Base-by-base conservation (phyloP, 2,329 filamentous ascomycete species). In the Fusarium napiforme region DNA sequence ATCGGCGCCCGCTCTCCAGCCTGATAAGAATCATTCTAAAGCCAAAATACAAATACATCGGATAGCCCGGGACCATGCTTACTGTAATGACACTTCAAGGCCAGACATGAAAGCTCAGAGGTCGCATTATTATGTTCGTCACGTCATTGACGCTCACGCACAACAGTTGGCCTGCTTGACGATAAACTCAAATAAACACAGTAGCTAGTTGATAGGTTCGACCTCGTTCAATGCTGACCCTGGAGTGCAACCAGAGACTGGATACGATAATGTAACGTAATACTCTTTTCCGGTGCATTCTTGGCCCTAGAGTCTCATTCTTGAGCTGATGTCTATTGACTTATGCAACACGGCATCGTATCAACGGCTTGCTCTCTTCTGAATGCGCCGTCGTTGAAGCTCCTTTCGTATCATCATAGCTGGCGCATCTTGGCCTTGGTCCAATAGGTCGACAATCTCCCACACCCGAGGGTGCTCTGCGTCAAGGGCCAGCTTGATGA, bases 391-490 rank as follows among this genome's bases (percentile, higher is more conserved):
- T 60, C 76, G 69, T 40, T 74, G 71, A 53, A 81, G 73, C 19
- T 81, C 64, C 61, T 55, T 64, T 53, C 71, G 71, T 63, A 81
- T 64, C 61, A 72, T 75, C 28, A 68, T 52, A 16, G 61, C 71
- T 30, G 71, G 68, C 3, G 69, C 70, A 15, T 76, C 77, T 37
- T 76, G 43, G 26, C 60, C 64, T 57, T 64, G 60, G 37, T 69
- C 58, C 49, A 83, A 50, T 52, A 69, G 69, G 55, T 83, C 81
- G 39, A 83, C 73, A 9, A 83, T 66, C 11, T 69, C 59, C 81
- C 80, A 82, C 47, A 83, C 78, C 11, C 80, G 74, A 26, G 69
- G 55, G 30, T 83, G 80, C 69, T 82, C 75, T 21, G 68, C 72
- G 28, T 71, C 75, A 23, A 79, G 67, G 7, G 80, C 79, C 28